Conservation (phyloP, 1,284 basidiomycete species). For the Cryptococcus sp. region DNA sequence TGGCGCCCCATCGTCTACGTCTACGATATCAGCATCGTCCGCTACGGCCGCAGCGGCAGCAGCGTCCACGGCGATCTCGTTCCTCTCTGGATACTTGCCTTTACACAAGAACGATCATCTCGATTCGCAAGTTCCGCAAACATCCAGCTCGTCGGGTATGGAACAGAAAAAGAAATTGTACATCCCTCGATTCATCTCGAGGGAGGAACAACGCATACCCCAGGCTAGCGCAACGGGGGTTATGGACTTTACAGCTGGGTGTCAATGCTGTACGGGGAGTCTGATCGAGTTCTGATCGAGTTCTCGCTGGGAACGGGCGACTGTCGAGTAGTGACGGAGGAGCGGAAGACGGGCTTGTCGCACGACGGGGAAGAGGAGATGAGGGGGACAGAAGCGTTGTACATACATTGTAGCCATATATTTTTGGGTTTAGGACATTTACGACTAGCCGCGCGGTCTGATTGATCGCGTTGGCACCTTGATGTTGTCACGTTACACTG, state of each 20-base stretch:
- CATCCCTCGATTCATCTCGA: conserved; percentile 3
- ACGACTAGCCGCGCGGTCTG: too few relatives aligned
- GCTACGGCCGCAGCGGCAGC: conserved; percentile 2
- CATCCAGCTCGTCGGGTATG: conserved; percentile 12
- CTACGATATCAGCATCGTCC: background rate
- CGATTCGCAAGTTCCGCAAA: conserved; percentile 10
- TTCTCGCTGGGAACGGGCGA: background rate
- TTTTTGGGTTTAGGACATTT: too few relatives aligned
- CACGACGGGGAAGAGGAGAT: too few relatives aligned
- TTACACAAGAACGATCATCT: conserved; percentile 6
- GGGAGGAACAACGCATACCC: background rate
- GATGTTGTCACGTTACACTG: too few relatives aligned
- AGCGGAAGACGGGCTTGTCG: background rate
- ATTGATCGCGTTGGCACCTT: too few relatives aligned
- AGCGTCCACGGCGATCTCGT: conserved; percentile 16
- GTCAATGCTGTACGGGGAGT: conserved; percentile 17
- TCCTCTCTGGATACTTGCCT: conserved; percentile 24
- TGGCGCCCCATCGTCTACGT: background rate
- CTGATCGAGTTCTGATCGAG: conserved; percentile 12
- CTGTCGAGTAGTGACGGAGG: background rate
- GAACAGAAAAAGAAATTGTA: conserved; percentile 12
- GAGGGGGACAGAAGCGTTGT: too few relatives aligned
- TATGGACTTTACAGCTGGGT: conserved; percentile 14
- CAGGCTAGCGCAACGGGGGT: background rate
- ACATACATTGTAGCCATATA: too few relatives aligned